Base-by-base conservation (phyloP, 352 stramenopile genomes). In the Globisporangium sylvaticum region DNA sequence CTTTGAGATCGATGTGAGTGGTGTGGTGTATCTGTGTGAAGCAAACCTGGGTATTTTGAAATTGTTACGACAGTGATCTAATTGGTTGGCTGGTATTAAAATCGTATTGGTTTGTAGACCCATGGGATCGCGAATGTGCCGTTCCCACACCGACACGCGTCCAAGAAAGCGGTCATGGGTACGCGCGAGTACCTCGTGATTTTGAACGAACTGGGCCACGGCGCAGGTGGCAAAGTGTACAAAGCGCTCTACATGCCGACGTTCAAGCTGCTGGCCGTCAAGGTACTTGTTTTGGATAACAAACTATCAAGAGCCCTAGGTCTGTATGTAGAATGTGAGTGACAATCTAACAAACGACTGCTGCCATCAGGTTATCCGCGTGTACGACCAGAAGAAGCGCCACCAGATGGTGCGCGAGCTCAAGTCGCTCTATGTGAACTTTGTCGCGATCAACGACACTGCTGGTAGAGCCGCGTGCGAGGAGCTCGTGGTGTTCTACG, bases 401-500 rank as follows among this genome's bases (percentile, higher is more conserved):
- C 86, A 94, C 42, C 88, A 96, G 80, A 92, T 96, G 86, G 83
- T 96, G 48, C 83, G 86, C 12, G 88, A 96, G 62, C 77, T 96
- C 65, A 91, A 91, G 77, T 92, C 86, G 32, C 77, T 94, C 50
- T 94, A 94, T 48, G 74, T 79, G 18, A 95, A 95, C 65, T 91
- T 90, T 65, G 78, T 91, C 1, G 76, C 84, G 1, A 84, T 95
- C 58, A 72, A 79, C 15, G 83, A 87, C 10, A 77, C 74, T 0
- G 62, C 64, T 0, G 56, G 53, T 18, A 72, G 78, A 52, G 82
- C 81, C 7, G 84, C 87, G 7, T 94, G 87, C 39, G 77, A 88
- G 27, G 87, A 96, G 31, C 81, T 97, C 37, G 90, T 97, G 9
- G 69, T 90, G 9, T 97, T 98, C 70, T 97, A 96, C 63, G 92